Evolutionary conservation across 257 asterid genomes (phyloP).

Genomic region (Plantago elongata): DNA sequence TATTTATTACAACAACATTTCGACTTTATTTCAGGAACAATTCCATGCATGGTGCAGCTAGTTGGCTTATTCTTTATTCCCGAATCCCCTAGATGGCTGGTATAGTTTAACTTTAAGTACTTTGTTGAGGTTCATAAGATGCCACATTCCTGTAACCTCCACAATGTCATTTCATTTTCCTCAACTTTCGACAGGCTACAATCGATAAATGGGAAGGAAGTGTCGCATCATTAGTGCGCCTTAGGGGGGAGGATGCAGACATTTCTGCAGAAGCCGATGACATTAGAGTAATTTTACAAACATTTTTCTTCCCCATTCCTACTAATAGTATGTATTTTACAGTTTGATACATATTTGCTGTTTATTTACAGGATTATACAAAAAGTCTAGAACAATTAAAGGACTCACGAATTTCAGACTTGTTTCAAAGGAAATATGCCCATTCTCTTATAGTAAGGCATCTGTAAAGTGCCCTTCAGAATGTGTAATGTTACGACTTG

Average conservation of each 20-base stretch:
- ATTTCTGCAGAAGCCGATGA: conserved; percentile 65
- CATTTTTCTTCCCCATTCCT: background rate
- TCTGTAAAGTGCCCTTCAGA: background rate
- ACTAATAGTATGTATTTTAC: background rate
- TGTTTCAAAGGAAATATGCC: conserved; percentile 74
- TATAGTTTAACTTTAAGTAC: conserved; percentile 23
- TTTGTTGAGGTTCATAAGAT: conserved; percentile 1
- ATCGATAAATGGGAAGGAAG: conserved; percentile 52
- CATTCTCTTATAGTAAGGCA: conserved; percentile 59
- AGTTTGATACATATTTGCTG: background rate
- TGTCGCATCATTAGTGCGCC: conserved; percentile 56
- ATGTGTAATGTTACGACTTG: background rate
- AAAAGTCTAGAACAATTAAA: conserved; percentile 41
- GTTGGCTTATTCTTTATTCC: conserved; percentile 66
- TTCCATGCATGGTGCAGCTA: conserved; percentile 73
- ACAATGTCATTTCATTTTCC: conserved; percentile 2
- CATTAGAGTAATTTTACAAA: conserved; percentile 40
- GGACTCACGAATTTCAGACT: conserved; percentile 51
- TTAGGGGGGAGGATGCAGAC: conserved; percentile 53
- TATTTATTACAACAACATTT: background rate
- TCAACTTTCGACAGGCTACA: conserved; percentile 53
- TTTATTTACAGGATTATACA: conserved; percentile 56
- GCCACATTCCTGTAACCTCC: background rate
- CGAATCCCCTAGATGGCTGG: conserved; percentile 97
- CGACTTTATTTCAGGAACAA: conserved; percentile 50